Evolutionary conservation across 2,329 filamentous ascomycete species (phyloP).

Genomic region (Beauveria sp.): DNA sequence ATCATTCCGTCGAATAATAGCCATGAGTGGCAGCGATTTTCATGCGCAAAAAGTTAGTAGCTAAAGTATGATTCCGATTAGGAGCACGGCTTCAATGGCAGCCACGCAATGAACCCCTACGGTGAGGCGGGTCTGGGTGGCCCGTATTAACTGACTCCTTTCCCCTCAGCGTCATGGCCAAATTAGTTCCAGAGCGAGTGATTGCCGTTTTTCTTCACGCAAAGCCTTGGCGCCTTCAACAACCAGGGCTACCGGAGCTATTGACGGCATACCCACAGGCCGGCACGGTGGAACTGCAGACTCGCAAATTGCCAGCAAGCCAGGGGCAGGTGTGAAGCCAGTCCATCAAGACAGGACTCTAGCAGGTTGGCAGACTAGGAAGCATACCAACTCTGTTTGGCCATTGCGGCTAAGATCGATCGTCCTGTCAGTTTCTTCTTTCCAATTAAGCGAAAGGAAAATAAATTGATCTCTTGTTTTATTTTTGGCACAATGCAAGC

Average conservation of each 20-base stretch:
- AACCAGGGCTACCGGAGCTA: background rate
- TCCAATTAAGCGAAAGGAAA: background rate
- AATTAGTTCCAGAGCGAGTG: background rate
- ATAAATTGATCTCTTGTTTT: background rate
- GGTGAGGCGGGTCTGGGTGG: background rate
- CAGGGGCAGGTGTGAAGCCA: background rate
- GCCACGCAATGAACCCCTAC: background rate
- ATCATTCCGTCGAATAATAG: background rate
- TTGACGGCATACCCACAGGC: background rate
- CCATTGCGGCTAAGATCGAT: background rate
- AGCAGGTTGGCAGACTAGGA: background rate
- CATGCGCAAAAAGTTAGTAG: too few relatives aligned
- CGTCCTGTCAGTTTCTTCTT: background rate
- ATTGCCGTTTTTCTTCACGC: background rate
- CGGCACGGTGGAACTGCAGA: background rate
- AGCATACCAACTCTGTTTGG: too few relatives aligned
- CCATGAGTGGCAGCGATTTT: too few relatives aligned
- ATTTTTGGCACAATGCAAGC: background rate
- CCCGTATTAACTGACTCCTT: background rate
- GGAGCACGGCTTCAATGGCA: background rate
- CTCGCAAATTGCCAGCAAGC: background rate
- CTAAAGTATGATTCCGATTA: too few relatives aligned
- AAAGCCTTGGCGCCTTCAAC: background rate
- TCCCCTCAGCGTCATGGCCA: background rate
- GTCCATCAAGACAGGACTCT: background rate